A percentile compares a stretch with the other conserved stretches of the same genome.
Evolutionary conservation across 1,284 basidiomycete genomes (phyloP).

Genomic region (Tylopilus orsonianus): DNA sequence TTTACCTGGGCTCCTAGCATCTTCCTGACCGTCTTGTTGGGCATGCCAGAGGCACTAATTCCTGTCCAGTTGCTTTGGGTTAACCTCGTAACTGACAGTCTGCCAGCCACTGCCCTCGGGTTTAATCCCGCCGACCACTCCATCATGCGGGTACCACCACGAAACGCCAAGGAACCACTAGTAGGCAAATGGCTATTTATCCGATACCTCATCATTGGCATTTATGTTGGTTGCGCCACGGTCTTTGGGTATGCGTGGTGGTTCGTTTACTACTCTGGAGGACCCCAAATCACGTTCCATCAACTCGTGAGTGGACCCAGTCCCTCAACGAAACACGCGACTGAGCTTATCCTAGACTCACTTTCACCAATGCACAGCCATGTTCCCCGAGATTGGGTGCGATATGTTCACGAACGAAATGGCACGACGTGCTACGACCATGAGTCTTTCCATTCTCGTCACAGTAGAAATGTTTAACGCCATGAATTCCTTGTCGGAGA

Average conservation of each 20-base stretch:
- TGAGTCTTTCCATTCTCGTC: constrained; percentile 92
- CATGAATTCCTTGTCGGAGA: constrained; percentile 98
- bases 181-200: constrained; percentile 94
- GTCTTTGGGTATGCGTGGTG: constrained; percentile 99
- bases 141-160: constrained; percentile 93
- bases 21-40: constrained; percentile 94
- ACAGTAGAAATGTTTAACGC: constrained; percentile 99
- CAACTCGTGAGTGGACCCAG: constrained; percentile 71
- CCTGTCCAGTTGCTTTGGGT: constrained; percentile 98
- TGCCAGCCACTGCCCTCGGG: constrained; percentile 97
- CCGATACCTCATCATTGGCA: constrained; percentile 91
- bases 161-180: constrained; percentile 86
- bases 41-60: constrained; percentile 98
- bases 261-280: constrained; percentile 89
- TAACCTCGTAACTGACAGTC: constrained; percentile 92
- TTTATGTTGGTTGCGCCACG: constrained; percentile 93
- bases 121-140: constrained; percentile 97
- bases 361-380: constrained; percentile 85
- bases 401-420: constrained; percentile 89
- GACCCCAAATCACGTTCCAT: constrained; percentile 91
- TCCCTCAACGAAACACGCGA: constrained; percentile 6
- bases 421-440: constrained; percentile 88
- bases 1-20: constrained; percentile 53
- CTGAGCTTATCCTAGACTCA: constrained; percentile 62
- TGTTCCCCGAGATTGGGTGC: constrained; percentile 90